Conservation (phyloP, 495 filamentous ascomycete genomes). For the Podospora bellae-mahoneyi region DNA sequence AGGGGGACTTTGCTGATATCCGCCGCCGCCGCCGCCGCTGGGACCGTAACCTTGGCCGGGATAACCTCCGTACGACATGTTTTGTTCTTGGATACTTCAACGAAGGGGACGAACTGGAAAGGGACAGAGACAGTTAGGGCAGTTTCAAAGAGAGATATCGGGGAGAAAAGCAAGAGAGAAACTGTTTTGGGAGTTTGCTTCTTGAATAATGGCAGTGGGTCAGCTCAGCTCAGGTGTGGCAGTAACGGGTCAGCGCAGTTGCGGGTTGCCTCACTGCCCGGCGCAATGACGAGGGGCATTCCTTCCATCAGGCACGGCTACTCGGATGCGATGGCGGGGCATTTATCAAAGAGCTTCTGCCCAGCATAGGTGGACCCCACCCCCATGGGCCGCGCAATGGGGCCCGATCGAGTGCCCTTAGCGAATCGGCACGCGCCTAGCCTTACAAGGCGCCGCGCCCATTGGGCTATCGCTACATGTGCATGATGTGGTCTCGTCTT, state of each 20-base stretch:
- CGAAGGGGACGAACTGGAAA: neutral
- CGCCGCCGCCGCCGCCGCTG: conserved; percentile 21
- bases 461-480: neutral
- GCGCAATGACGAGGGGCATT: neutral
- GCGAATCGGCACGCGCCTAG: conserved; percentile 3
- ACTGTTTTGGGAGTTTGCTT: neutral
- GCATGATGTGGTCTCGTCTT: neutral
- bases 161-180: conserved; percentile 1
- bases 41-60: conserved; percentile 35
- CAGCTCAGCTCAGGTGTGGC: conserved; percentile 1
- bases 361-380: conserved; percentile 4
- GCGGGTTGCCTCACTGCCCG: conserved; percentile 2
- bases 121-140: neutral
- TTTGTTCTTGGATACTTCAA: neutral
- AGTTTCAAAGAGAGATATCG: neutral
- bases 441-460: neutral
- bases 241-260: neutral
- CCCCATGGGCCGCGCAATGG: neutral
- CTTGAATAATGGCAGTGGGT: neutral
- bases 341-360: neutral
- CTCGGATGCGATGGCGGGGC: conserved; percentile 10
- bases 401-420: neutral
- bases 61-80: conserved; percentile 31
- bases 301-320: neutral
- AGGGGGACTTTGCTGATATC: neutral